Evolutionary conservation across 768 basidiomycete genomes (phyloP), one percentile per base, ranked within the genome.

Genomic region (Leccinum obscurum): DNA sequence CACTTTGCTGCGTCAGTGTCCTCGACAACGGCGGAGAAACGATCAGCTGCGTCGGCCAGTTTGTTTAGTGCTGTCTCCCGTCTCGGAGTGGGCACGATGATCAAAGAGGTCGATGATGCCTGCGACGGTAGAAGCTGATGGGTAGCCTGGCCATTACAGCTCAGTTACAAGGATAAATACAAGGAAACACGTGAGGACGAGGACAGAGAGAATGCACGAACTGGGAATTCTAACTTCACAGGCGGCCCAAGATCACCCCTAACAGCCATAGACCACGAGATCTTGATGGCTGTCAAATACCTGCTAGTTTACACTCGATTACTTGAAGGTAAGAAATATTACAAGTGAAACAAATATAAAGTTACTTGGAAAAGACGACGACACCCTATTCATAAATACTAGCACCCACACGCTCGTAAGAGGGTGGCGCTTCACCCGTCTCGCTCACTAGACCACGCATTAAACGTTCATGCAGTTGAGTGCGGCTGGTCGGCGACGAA

Each of bases 341-440:
- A n/a, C n/a, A 15, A 35, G 22, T 52, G 5, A 30, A 30, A 48
- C 32, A 53, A 53, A 20, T 53, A 35, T 34, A 53, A 17, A 13
- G 10, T 11, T 34, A 44, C 50, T 44, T 14, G 30, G 32, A 22
- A 8, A 32, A 26, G n/a, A 28, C 10, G 8, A 34, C 15, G 9
- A 24, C 35, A 55, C 1, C 24, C n/a, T 56, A 64, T 14, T 30
- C 41, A 22, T 8, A 8, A 30, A 48, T 24, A 28, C 13, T 22
- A n/a, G 30, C 55, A 39, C 14, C 22, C 26, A 48, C 22, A 24
- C n/a, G 32, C 13, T 66, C 64, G 54, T 71, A 71, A 4, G 62
- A 58, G n/a, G 95, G 95, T 0, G 95, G 95, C 8, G 83, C 82
- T 71, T 97, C 94, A 7, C 95, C 95, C 15, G 80, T 78, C 67